Percentiles rank a stretch among this genome's conserved stretches.
phyloP scores from a whole-genome alignment of 352 stramenopile genomes.

The Stramenopiles sp. region DNA sequence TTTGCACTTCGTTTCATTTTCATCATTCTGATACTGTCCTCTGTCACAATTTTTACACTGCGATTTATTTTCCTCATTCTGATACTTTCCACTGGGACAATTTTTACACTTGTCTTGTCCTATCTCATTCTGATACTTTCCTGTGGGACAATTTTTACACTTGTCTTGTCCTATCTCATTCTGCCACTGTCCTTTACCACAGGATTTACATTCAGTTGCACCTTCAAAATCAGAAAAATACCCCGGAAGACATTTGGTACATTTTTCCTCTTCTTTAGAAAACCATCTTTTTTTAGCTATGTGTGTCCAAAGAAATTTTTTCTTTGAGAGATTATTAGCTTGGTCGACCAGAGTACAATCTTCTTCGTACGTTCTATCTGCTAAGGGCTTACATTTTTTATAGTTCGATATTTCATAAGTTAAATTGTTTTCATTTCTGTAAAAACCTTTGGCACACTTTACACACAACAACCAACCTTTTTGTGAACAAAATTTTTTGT shows the following conservation, averaged over 20 bases:
- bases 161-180: neutral
- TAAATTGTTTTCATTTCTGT: too few species aligned
- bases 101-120: conserved; percentile 2
- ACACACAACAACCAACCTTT: too few species aligned
- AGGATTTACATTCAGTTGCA: conserved; percentile 2
- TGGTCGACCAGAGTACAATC: too few species aligned
- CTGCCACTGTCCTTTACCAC: neutral
- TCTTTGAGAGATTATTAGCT: too few species aligned
- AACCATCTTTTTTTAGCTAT: too few species aligned
- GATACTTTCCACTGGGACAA: conserved; percentile 2
- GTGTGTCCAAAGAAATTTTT: too few species aligned
- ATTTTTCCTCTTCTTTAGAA: conserved; percentile 1
- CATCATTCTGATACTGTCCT: conserved; percentile 3
- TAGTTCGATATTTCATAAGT: too few species aligned
- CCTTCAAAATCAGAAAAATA: conserved; percentile 4
- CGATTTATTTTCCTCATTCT: neutral
- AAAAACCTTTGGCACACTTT: too few species aligned
- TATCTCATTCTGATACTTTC: neutral
- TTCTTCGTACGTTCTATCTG: too few species aligned
- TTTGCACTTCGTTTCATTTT: too few species aligned
- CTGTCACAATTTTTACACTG: neutral
- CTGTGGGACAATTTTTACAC: neutral
- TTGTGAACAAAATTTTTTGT: too few species aligned
- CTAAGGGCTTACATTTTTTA: too few species aligned
- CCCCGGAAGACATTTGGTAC: neutral